Conservation (phyloP, 108 stramenopile species). For the Skeletonema menzelii region DNA sequence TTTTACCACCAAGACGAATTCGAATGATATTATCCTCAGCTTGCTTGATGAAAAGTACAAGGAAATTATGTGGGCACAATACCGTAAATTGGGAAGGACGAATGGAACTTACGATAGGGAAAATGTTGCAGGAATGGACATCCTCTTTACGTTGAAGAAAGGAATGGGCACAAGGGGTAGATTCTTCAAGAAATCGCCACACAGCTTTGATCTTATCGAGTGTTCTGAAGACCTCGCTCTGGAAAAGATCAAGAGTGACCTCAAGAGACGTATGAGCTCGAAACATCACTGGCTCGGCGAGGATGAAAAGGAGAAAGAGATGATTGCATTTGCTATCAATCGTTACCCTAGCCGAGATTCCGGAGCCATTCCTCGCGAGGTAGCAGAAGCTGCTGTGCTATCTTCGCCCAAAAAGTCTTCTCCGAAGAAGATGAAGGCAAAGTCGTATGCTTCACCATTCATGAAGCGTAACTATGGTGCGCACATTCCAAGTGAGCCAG, state of each 20-base stretch:
- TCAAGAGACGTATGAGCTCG: not conserved
- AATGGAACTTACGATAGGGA: constrained; percentile 7
- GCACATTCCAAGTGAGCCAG: not conserved
- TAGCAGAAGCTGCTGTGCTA: not conserved
- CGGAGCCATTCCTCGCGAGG: not conserved
- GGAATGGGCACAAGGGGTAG: constrained; percentile 6
- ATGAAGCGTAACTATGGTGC: not conserved
- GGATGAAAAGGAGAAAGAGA: not conserved
- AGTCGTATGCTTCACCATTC: constrained; percentile 1
- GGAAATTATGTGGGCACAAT: constrained; percentile 21
- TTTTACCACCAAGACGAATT: not conserved
- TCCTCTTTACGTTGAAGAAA: constrained; percentile 4
- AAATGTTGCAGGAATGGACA: not conserved
- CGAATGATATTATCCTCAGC: constrained; percentile 13
- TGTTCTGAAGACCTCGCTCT: not conserved
- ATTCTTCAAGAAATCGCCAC: constrained; percentile 16
- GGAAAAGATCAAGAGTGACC: not conserved
- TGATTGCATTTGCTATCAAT: not conserved
- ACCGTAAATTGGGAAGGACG: constrained; percentile 8
- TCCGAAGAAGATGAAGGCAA: not conserved
- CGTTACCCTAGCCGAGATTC: not conserved
- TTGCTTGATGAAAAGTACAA: constrained; percentile 20
- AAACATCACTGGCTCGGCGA: not conserved
- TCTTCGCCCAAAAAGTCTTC: not conserved
- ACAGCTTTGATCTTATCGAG: constrained; percentile 12